Conservation (phyloP, 2,329 filamentous ascomycete genomes). For the Beauveria bassiana region DNA sequence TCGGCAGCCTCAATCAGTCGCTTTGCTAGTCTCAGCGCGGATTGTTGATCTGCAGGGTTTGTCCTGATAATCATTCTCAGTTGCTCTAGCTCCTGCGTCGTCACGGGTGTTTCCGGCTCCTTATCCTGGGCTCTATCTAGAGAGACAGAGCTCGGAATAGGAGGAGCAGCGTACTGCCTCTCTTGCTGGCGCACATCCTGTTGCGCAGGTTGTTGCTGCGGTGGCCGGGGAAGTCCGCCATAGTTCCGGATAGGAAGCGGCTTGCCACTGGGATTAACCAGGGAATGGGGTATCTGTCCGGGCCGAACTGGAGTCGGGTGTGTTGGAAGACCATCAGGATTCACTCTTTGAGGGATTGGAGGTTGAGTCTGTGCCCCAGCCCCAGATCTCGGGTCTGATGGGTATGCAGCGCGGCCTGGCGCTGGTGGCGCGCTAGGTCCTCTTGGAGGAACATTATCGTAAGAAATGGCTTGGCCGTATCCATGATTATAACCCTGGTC, state of each 20-base stretch:
- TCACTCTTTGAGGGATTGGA: conserved; percentile 20
- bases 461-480: conserved; percentile 20
- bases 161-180: conserved; percentile 15
- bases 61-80: conserved; percentile 62
- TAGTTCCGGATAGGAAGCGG: conserved; percentile 54
- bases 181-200: conserved; percentile 25
- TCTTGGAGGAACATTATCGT: conserved; percentile 21
- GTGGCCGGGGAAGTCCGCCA: conserved; percentile 31
- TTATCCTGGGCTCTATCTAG: conserved; percentile 10
- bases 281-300: conserved; percentile 52
- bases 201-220: conserved; percentile 23
- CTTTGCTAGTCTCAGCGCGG: conserved; percentile 69
- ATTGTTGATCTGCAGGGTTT: conserved; percentile 64
- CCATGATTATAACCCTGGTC: conserved; percentile 16
- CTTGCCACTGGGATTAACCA: conserved; percentile 47
- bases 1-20: conserved; percentile 79
- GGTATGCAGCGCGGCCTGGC: conserved; percentile 14
- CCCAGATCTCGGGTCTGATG: conserved; percentile 18
- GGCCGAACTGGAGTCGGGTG: conserved; percentile 58
- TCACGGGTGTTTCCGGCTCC: conserved; percentile 45
- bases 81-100: conserved; percentile 67
- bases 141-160: conserved; percentile 12
- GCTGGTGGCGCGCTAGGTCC: conserved; percentile 27
- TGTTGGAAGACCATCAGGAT: conserved; percentile 43
- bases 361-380: conserved; percentile 18